These are phyloP conservation scores for Tephrocybe sp. DNA, from an alignment of 768 basidiomycete species.

Conservation along the genomic window DNA sequence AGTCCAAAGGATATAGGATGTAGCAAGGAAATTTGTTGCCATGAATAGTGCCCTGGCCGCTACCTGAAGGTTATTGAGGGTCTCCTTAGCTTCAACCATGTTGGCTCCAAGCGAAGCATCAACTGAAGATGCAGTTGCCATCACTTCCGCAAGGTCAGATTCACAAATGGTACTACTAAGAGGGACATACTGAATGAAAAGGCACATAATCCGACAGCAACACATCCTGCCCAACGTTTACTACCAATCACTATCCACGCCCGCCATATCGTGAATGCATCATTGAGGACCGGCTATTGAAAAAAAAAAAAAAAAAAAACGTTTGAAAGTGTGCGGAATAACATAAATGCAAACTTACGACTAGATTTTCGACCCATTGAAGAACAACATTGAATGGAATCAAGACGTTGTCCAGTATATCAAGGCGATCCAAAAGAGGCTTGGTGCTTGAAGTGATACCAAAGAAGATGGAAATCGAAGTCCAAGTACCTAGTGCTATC, in stretches of 20 bases:
- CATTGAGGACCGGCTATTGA: neutral
- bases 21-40: neutral
- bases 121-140: too few species aligned
- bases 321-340: too few species aligned
- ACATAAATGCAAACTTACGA: neutral
- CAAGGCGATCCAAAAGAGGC: neutral
- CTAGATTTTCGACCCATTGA: neutral
- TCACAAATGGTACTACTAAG: neutral
- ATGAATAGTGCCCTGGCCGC: neutral
- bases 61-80: neutral
- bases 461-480: neutral
- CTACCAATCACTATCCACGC: neutral
- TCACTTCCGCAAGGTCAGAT: neutral
- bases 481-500: neutral
- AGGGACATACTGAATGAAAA: neutral
- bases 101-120: too few species aligned
- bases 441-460: neutral
- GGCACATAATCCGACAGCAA: neutral
- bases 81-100: too few species aligned
- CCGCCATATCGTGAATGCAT: neutral
- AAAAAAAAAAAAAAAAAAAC: too few species aligned
- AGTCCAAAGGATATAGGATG: neutral
- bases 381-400: neutral
- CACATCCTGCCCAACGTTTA: neutral
- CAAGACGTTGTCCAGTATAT: neutral